Base-by-base conservation (phyloP, 345 rosid genomes). In the Euphorbia tirucalli region DNA sequence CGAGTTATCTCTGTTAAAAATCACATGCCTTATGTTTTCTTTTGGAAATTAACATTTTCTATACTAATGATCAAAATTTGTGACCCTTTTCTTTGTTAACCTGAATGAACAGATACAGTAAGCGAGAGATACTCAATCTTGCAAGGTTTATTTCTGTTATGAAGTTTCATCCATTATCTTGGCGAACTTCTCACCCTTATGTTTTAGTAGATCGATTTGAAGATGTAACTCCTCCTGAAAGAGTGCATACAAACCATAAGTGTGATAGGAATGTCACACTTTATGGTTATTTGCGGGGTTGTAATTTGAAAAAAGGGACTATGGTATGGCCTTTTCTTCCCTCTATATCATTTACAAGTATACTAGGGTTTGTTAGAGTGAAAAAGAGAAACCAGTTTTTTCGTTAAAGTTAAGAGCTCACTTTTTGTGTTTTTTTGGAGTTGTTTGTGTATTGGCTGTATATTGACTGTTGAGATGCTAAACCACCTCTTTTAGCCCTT, bases 151-250 rank as follows among this genome's bases (percentile, higher is more conserved):
- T 95, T 63, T 87, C 97, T 66, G 84, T 87, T 71, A 86, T 82
- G 90, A 95, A 92, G 85, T 83, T 81, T 76, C 89, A 79, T 65
- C 92, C 97, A 14, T 74, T 92, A 78, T 80, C 87, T 28, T 95
- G 99, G 97, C 83, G 97, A 83, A 84, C 89, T 77, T 81, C 92
- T 77, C 99, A 95, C 83, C 99, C 97, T 56, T 95, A 92, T 77
- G 72, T 95, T 61, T 65, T 95, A 80, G 96, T 86, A 63, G 99
- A 95, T 83, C 96, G 97, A 59, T 78, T 95, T 63, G 99, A 92
- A 85, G 99, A 95, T 83, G 91, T 92, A 24, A 92, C 99, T 76
- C 93, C 97, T 63, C 97, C 92, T 18, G 92, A 87, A 72, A 84
- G 81, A 84, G 81, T 90, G 80, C 88, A 79, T 46, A 65, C 71